Base-by-base conservation (phyloP, 768 basidiomycete species). In the Cystofilobasidium macerans region DNA sequence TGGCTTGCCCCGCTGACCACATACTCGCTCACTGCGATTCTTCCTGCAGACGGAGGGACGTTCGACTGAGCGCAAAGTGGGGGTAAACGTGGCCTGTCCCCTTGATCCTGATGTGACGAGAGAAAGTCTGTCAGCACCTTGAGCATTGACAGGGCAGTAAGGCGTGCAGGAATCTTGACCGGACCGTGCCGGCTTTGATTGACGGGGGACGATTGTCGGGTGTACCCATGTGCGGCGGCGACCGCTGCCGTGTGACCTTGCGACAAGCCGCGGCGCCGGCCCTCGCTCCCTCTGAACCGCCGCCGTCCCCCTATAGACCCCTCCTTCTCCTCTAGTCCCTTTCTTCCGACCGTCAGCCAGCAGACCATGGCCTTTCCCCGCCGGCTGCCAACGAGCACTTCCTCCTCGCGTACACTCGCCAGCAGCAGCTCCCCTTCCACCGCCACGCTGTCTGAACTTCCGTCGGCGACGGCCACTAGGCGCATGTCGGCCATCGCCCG, bases 11-110 rank as follows among this genome's bases (percentile, higher is more conserved):
- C 30, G n/a, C 5, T 3, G 35, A 6, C 20, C 16, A n/a, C 45
- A 45, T 30, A 20, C 30, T 9, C 6, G 18, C 40, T 33, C 5
- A 5, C 1, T 36, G 18, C 30, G 9, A 13, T 33, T 11, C 4
- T 32, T 26, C 20, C n/a, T 56, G 28, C 53, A 59, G 64, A 57
- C 28, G 64, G 57, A 33, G 64, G 56, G n/a, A 65, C 64, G n/a
- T 65, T 65, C 35, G 64, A 65, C 33, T 65, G 36, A 65, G 32
- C 56, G 26, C n/a, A n/a, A n/a, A n/a, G n/a, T n/a, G n/a, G n/a
- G n/a, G n/a, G n/a, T n/a, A n/a, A n/a, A n/a, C n/a, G n/a, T n/a
- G n/a, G n/a, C n/a, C n/a, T n/a, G n/a, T n/a, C n/a, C n/a, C n/a
- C n/a, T n/a, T n/a, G n/a, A n/a, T n/a, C n/a, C n/a, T n/a, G n/a